Evolutionary conservation across 73 alveolate genomes (phyloP), one percentile per base, ranked within the genome.

Genomic region (Paramecium caudatum): DNA sequence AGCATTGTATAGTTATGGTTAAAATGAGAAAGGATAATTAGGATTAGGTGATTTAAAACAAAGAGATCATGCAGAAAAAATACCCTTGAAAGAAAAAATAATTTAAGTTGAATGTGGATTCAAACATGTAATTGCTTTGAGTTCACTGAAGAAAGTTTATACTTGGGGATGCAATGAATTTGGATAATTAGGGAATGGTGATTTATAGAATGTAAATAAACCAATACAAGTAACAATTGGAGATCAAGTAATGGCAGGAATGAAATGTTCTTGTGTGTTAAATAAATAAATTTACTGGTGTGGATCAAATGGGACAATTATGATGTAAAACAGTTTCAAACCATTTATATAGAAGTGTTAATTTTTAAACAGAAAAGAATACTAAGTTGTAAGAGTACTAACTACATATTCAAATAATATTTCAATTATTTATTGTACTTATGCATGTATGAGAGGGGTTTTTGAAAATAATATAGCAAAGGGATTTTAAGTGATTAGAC

Each of bases 111-210:
- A 37, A 16, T 74, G 88, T 41, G 88, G 88, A 74, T 74, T 4
- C 21, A 74, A 74, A 10, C 88, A 74, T 41, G 62, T 45, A 5
- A 45, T 74, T 19, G 43, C 55, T 74, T 41, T 41, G 32, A 74
- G 55, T 41, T 37, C 62, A 2, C 16, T 45, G 21, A 74, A 74
- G 21, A 74, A 74, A 43, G 62, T 74, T 39, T 74, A 21, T 45
- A 25, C 32, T 45, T 74, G 88, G 88, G 88, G 88, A 43, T 74
- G 88, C 25, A 43, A 43, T 74, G 45, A 41, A 25, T 43, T 10
- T 45, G 88, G 88, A 4, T 16, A 74, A 43, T 45, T 74, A 5
- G 88, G 88, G 5, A 74, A 37, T 39, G 88, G 88, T n/a, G 62
- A 39, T 17, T 74, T 74, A 15, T 19, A 74, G 68, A 43, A 74